Conservation (phyloP, 2,329 filamentous ascomycete species). For the Diaporthe destruens region DNA sequence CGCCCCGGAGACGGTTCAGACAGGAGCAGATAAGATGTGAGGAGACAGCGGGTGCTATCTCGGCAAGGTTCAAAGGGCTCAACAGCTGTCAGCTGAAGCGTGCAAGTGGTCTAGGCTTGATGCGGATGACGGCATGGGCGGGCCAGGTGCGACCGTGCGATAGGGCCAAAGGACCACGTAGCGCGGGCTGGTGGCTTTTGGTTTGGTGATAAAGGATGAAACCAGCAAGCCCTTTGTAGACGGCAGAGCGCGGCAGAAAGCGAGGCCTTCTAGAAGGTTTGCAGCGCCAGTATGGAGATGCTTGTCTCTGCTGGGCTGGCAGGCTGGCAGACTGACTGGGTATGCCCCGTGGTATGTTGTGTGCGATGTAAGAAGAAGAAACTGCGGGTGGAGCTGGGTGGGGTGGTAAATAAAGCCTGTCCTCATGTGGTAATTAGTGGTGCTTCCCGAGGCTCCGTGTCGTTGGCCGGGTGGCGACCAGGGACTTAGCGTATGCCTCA, state of each 20-base stretch:
- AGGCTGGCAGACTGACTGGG: neutral
- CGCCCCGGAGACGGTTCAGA: neutral
- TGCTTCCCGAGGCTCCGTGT: neutral
- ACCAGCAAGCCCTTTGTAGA: slow-evolving; percentile 18
- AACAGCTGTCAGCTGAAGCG: slow-evolving; percentile 22
- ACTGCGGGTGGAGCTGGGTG: slow-evolving; percentile 22
- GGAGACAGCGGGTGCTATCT: slow-evolving; percentile 7
- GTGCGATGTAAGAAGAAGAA: slow-evolving; percentile 1
- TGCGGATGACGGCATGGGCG: slow-evolving; percentile 30
- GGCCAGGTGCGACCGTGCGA: slow-evolving; percentile 27
- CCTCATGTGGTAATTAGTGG: slow-evolving; percentile 34
- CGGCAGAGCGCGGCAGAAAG: neutral
- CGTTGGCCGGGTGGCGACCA: slow-evolving; percentile 30
- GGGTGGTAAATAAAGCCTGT: slow-evolving; percentile 34
- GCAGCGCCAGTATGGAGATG: neutral
- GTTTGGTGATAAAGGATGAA: slow-evolving; percentile 18
- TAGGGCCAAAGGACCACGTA: slow-evolving; percentile 12
- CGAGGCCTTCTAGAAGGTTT: slow-evolving; percentile 12
- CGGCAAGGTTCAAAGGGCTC: slow-evolving; percentile 17
- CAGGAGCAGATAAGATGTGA: neutral
- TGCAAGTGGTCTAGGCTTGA: slow-evolving; percentile 28
- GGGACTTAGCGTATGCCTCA: neutral
- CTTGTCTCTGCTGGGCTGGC: neutral
- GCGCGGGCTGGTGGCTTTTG: slow-evolving; percentile 5
- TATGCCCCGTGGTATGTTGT: neutral